Base-by-base conservation (phyloP, 2,329 filamentous ascomycete species). In the Pseudofabraea citricarpa region DNA sequence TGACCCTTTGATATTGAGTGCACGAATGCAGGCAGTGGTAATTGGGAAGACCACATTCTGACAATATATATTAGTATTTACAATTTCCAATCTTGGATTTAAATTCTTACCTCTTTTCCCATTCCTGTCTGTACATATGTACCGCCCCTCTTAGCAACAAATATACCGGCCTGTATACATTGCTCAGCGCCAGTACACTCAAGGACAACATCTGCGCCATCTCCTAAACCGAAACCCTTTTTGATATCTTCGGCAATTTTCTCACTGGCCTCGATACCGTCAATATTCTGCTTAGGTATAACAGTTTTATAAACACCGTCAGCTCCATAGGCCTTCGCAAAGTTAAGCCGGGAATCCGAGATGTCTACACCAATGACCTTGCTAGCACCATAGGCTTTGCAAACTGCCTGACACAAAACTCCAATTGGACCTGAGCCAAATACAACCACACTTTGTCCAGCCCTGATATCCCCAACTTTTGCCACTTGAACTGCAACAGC, bases 371-470 rank as follows among this genome's bases (percentile, higher is more conserved):
- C 65, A 12, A 76, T 64, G 3, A 75, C 68, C 27, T 60, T 69
- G 41, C 63, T 64, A 0, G 68, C 73, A 1, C 63, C 66, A 19
- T 70, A 66, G 1, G 68, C 68, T 40, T 73, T 67, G 15, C 68
- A 64, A 20, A 74, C 70, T 3, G 69, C 69, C 43, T 69, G 64
- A 33, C 65, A 71, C 2, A 74, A 56, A 2, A 72, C 47, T 0
- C 73, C 73, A 5, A 77, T 73, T 0, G 73, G 70, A 0, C 73
- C 72, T 12, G 69, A 71, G 1, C 74, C 74, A n/a, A 75, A 66
- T 5, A 77, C 41, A 0, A 73, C 58, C 3, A 75, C 66, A 0
- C 65, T 71, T 40, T 72, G 64, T 1, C 66, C 60, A 0, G 60
- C 58, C 10, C 59, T 57, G 9, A 73, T 61, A 0, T 67, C 59